phyloP scores from a whole-genome alignment of 139 green algal genomes.

The Monoraphidium neglectum region DNA sequence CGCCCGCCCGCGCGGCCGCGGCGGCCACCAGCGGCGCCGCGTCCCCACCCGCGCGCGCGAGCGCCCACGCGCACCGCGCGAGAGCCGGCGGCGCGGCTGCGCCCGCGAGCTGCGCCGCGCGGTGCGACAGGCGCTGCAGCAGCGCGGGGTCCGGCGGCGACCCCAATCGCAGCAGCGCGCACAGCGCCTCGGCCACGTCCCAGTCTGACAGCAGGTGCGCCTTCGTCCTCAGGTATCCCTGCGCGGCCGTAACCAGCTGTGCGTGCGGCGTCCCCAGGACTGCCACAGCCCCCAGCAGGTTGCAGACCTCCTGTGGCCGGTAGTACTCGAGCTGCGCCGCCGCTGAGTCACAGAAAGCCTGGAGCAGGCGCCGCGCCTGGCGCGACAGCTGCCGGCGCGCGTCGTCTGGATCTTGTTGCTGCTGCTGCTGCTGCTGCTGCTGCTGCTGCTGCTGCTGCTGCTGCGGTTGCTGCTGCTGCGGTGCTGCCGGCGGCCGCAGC shows the following conservation, averaged over 20 bases:
- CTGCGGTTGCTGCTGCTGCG: neutral
- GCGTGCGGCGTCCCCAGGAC: neutral
- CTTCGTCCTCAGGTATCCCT: conserved; percentile 1
- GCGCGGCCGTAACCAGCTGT: neutral
- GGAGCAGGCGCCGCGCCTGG: neutral
- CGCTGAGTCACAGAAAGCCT: conserved; percentile 1
- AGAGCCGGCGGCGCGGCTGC: neutral
- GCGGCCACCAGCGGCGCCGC: neutral
- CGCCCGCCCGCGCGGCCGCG: neutral
- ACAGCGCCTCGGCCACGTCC: conserved; percentile 17
- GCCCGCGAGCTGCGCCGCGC: neutral
- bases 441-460: conserved; percentile 24
- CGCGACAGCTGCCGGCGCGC: neutral
- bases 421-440: conserved; percentile 13
- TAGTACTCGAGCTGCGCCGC: conserved; percentile 27
- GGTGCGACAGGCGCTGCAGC: conserved; percentile 14
- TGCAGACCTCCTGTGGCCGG: conserved; percentile 24
- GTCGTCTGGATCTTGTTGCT: neutral
- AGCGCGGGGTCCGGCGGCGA: neutral
- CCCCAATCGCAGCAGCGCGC: neutral
- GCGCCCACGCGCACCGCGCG: conserved; percentile 6
- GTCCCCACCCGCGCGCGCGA: neutral
- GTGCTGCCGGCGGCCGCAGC: neutral
- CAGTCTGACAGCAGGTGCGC: conserved; percentile 4
- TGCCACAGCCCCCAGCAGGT: conserved; percentile 1